phyloP scores from a whole-genome alignment of 495 filamentous ascomycete genomes.

The Friedmanniomyces simplex region DNA sequence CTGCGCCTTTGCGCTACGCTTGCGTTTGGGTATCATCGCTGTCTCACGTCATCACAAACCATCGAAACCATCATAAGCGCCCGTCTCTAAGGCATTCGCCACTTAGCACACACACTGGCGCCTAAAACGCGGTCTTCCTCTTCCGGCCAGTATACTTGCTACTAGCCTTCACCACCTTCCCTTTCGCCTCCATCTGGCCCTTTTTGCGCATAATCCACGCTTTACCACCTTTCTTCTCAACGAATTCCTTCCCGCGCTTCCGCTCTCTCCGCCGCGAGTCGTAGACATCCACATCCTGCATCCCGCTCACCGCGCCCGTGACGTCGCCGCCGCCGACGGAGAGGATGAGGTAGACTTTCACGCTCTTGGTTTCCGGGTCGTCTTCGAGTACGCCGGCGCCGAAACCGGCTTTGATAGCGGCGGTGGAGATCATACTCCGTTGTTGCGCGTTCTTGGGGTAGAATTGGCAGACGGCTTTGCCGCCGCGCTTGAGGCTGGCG shows the following conservation, averaged over 20 bases:
- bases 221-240: constrained; percentile 63
- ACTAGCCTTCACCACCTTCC: constrained; percentile 80
- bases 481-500: constrained; percentile 69
- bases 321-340: constrained; percentile 77
- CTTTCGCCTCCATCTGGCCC: constrained; percentile 86
- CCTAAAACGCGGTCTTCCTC: constrained; percentile 50
- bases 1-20: background rate
- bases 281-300: constrained; percentile 76
- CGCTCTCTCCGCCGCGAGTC: constrained; percentile 51
- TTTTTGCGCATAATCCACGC: constrained; percentile 91
- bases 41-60: background rate
- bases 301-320: constrained; percentile 55
- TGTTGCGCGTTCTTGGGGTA: constrained; percentile 94
- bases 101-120: background rate
- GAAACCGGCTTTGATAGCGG: constrained; percentile 88
- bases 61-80: background rate
- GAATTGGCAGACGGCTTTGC: constrained; percentile 90
- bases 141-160: constrained; percentile 91
- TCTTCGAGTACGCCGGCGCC: constrained; percentile 92
- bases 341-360: constrained; percentile 86
- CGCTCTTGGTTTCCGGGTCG: constrained; percentile 89
- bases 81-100: background rate
- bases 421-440: constrained; percentile 77
- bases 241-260: constrained; percentile 32
- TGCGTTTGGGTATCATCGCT: background rate